A percentile compares a stretch with the other conserved stretches of the same genome.
These are phyloP conservation scores for Ogataea hybrid DNA, from an alignment of 1,139 yeast species.

Conservation along the genomic window DNA sequence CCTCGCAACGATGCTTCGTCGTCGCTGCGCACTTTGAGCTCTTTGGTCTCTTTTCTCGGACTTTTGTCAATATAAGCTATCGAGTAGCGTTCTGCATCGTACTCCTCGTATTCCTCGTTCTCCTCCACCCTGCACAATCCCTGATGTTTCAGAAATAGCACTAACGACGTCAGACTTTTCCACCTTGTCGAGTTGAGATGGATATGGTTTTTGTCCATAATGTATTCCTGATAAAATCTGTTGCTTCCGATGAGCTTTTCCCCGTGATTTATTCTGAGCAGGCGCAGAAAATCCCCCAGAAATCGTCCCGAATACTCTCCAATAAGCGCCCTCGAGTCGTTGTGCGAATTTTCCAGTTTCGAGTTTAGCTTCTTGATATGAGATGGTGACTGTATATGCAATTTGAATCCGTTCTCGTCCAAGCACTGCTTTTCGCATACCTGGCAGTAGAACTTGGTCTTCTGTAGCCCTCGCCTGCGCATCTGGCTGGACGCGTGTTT, in stretches of 20 bases:
- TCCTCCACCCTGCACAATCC: slow-evolving; percentile 39
- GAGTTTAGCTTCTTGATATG: slow-evolving; percentile 57
- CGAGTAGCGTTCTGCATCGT: slow-evolving; percentile 29
- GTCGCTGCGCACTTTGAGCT: slow-evolving; percentile 42
- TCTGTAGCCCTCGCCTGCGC: slow-evolving; percentile 83
- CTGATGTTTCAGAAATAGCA: slow-evolving; percentile 57
- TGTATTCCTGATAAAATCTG: slow-evolving; percentile 85
- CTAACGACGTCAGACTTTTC: slow-evolving; percentile 67
- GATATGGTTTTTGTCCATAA: slow-evolving; percentile 72
- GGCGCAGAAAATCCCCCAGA: slow-evolving; percentile 59
- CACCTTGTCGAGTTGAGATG: slow-evolving; percentile 91
- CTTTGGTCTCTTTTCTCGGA: slow-evolving; percentile 39
- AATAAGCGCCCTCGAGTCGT: slow-evolving; percentile 48
- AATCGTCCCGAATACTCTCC: slow-evolving; percentile 62
- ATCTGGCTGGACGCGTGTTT: slow-evolving; percentile 74
- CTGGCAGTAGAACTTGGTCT: slow-evolving; percentile 86
- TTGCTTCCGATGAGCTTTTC: slow-evolving; percentile 79
- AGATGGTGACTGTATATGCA: slow-evolving; percentile 76
- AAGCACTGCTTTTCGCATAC: slow-evolving; percentile 90
- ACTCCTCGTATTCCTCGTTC: slow-evolving; percentile 32
- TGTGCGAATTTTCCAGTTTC: slow-evolving; percentile 25
- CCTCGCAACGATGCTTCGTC: slow-evolving; percentile 42
- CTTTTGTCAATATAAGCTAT: slow-evolving; percentile 57
- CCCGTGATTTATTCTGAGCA: slow-evolving; percentile 71
- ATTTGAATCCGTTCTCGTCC: slow-evolving; percentile 92